These are phyloP conservation scores for Multifurca ochricompacta DNA, from an alignment of 768 basidiomycete species.

Conservation along the genomic window DNA sequence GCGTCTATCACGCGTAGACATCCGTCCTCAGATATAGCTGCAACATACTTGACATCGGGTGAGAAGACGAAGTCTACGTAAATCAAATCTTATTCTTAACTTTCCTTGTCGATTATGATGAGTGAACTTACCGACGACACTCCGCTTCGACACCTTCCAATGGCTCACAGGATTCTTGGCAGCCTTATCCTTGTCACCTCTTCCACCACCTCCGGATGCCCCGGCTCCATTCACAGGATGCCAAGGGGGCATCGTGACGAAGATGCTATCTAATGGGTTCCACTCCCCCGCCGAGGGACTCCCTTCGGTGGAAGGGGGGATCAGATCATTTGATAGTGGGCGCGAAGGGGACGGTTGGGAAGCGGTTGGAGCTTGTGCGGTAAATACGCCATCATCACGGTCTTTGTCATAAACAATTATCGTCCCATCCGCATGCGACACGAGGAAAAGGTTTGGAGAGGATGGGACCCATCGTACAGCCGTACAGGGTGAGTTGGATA, in stretches of 20 bases:
- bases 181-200: conserved; percentile 51
- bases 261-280: conserved; percentile 70
- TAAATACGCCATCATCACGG: conserved; percentile 77
- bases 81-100: conserved; percentile 1
- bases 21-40: conserved; percentile 88
- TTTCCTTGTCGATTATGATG: background rate
- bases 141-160: conserved; percentile 69
- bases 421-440: conserved; percentile 83
- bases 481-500: conserved; percentile 77
- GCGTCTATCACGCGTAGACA: conserved; percentile 87
- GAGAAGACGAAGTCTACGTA: conserved; percentile 81
- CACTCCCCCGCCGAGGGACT: conserved; percentile 43
- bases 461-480: conserved; percentile 84
- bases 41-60: conserved; percentile 86
- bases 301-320: conserved; percentile 23
- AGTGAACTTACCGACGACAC: conserved; percentile 67
- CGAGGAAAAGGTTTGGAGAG: conserved; percentile 74
- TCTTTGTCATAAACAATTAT: conserved; percentile 89
- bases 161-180: conserved; percentile 87
- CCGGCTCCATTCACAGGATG: conserved; percentile 53
- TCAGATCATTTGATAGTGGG: conserved; percentile 23
- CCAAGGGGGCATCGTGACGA: conserved; percentile 82
- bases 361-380: conserved; percentile 46
- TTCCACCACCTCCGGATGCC: conserved; percentile 25
- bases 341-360: conserved; percentile 19